Base-by-base conservation (phyloP, 1,284 basidiomycete genomes). In the Abortiporus biennis region DNA sequence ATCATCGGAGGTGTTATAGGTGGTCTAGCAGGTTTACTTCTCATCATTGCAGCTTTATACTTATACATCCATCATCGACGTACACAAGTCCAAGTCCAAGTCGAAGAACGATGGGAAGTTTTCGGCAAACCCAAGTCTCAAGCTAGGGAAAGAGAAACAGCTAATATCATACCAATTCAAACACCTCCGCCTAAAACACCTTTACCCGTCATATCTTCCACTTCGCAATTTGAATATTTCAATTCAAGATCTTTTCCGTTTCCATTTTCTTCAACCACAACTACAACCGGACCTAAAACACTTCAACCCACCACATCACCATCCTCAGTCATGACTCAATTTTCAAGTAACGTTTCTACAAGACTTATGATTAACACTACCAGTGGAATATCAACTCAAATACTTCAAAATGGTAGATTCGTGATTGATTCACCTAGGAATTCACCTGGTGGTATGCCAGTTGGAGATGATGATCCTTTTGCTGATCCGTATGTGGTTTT, bases 401-500 rank as follows among this genome's bases (percentile, higher is more conserved):
- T 27, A 24, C 21, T n/a, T n/a, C n/a, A n/a, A n/a, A n/a, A n/a
- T n/a, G n/a, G n/a, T n/a, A n/a, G n/a, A n/a, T n/a, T n/a, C n/a
- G n/a, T n/a, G n/a, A n/a, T n/a, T n/a, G n/a, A n/a, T n/a, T n/a
- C n/a, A n/a, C n/a, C n/a, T n/a, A n/a, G n/a, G n/a, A n/a, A n/a
- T n/a, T n/a, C n/a, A n/a, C n/a, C n/a, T n/a, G n/a, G n/a, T n/a
- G n/a, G n/a, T n/a, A n/a, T n/a, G n/a, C n/a, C n/a, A n/a, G n/a
- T n/a, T 30, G 20, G 16, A 23, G 36, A n/a, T 16, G 44, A 39
- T 23, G 46, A 55, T 38, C 54, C 54, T 32, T 55, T 55, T 36
- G 54, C 52, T 38, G 54, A 53, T 44, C 49, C 53, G 23, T 35
- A 35, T 33, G 32, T 42, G 5, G 27, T 47, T 17, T 44, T 44